Evolutionary conservation across 345 rosid genomes (phyloP).

Genomic region (Gossypium ekmanianum): DNA sequence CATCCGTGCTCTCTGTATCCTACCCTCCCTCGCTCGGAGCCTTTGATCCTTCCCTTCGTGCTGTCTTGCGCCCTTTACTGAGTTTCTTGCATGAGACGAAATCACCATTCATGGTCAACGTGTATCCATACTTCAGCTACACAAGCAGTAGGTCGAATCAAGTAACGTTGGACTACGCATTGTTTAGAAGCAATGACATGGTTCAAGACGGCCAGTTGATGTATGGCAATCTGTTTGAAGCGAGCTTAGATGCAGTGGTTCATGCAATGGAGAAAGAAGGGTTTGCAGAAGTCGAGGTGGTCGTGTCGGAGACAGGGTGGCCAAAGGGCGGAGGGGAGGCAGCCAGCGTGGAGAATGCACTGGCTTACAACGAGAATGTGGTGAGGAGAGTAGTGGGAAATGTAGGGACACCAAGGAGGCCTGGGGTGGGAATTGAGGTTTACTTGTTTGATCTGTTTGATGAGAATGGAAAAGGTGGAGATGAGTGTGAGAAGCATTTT

Average conservation of each 20-base stretch:
- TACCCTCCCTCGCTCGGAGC: conserved; percentile 12
- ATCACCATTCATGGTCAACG: conserved; percentile 33
- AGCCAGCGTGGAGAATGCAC: conserved; percentile 19
- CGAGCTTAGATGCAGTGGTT: conserved; percentile 25
- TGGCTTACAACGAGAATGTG: conserved; percentile 24
- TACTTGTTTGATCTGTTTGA: conserved; percentile 31
- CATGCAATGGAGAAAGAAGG: conserved; percentile 28
- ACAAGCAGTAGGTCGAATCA: background rate
- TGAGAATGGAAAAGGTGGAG: conserved; percentile 26
- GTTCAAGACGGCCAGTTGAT: conserved; percentile 17
- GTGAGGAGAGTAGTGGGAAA: conserved; percentile 21
- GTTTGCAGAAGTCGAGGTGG: conserved; percentile 11
- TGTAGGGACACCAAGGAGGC: conserved; percentile 35
- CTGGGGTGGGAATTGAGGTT: conserved; percentile 18
- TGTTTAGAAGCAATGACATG: conserved; percentile 18
- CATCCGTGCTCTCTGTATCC: conserved; percentile 4
- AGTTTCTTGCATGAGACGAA: conserved; percentile 20
- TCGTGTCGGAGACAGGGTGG: conserved; percentile 35
- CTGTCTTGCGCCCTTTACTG: conserved; percentile 17
- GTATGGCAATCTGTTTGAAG: conserved; percentile 29
- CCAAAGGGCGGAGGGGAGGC: conserved; percentile 26
- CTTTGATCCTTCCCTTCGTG: background rate
- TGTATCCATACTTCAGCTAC: conserved; percentile 35
- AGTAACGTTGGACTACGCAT: conserved; percentile 19
- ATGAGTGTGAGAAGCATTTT: conserved; percentile 31